Conservation (phyloP, 257 asterid genomes). For the Nicotiana benthamiana region DNA sequence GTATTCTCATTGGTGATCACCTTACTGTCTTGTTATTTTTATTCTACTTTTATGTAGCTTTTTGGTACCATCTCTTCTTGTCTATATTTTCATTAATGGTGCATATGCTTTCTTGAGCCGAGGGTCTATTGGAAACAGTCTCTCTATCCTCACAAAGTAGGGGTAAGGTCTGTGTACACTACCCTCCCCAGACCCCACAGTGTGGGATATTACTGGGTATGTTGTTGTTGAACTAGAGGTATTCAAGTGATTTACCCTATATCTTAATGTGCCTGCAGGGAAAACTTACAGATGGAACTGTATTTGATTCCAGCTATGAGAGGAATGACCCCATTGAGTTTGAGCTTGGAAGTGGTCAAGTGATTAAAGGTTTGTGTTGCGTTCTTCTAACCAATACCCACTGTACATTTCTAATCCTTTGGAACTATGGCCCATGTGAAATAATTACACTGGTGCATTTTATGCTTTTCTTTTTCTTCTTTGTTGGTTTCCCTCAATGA, state of each 20-base stretch:
- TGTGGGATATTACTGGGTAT: too few relatives aligned
- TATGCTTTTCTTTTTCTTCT: background rate
- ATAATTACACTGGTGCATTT: background rate
- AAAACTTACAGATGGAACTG: slow-evolving; percentile 93
- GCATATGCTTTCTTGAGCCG: too few relatives aligned
- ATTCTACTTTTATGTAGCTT: too few relatives aligned
- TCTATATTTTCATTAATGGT: too few relatives aligned
- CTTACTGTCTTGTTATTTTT: too few relatives aligned
- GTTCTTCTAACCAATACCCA: background rate
- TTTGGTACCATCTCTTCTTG: too few relatives aligned
- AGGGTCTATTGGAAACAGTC: too few relatives aligned
- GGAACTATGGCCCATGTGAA: background rate
- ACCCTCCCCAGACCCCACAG: too few relatives aligned
- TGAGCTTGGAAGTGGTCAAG: slow-evolving; percentile 90
- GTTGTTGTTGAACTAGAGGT: background rate
- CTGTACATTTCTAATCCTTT: slow-evolving; percentile 2
- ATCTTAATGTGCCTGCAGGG: slow-evolving; percentile 47
- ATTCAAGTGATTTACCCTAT: background rate
- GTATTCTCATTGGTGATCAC: too few relatives aligned
- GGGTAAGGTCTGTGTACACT: too few relatives aligned
- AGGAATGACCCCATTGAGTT: slow-evolving; percentile 94
- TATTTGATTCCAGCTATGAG: slow-evolving; percentile 91
- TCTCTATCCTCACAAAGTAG: too few relatives aligned
- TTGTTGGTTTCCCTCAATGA: background rate
- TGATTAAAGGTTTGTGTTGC: slow-evolving; percentile 61